Percentiles rank a stretch among this genome's conserved stretches.
Conservation (phyloP, 192 early-diverging fungal genomes). For the Coemansia sp. region DNA sequence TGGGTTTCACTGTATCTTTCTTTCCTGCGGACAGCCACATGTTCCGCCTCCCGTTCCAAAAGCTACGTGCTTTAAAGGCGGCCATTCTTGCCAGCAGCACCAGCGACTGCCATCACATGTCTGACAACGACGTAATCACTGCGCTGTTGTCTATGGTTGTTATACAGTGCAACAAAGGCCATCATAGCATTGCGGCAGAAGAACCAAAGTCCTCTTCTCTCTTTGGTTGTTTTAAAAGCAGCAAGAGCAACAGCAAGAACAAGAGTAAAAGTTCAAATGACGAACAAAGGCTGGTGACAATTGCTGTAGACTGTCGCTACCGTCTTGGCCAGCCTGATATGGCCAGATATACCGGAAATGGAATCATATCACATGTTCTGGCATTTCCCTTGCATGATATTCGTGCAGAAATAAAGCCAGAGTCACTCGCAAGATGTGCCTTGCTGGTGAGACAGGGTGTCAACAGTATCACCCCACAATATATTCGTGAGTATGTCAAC, state of each 20-base stretch:
- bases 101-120: neutral
- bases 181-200: neutral
- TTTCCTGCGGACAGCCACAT: conserved; percentile 3
- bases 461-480: neutral
- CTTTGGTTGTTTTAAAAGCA: neutral
- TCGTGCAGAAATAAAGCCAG: neutral
- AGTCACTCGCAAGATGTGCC: conserved; percentile 7
- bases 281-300: neutral
- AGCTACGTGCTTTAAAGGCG: neutral
- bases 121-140: conserved; percentile 27
- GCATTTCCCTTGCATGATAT: neutral
- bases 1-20: neutral
- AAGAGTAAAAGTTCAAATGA: no score
- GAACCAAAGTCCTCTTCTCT: neutral
- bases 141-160: conserved; percentile 4
- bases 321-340: conserved; percentile 5
- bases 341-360: neutral
- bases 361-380: neutral
- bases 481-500: conserved; percentile 3
- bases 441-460: conserved; percentile 3
- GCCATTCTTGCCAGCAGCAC: neutral
- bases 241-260: neutral
- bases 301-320: conserved; percentile 16
- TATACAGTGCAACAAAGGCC: conserved; percentile 1
- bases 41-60: conserved; percentile 10